Base-by-base conservation (phyloP, 2,329 filamentous ascomycete species). In the Colletotrichum sp. region DNA sequence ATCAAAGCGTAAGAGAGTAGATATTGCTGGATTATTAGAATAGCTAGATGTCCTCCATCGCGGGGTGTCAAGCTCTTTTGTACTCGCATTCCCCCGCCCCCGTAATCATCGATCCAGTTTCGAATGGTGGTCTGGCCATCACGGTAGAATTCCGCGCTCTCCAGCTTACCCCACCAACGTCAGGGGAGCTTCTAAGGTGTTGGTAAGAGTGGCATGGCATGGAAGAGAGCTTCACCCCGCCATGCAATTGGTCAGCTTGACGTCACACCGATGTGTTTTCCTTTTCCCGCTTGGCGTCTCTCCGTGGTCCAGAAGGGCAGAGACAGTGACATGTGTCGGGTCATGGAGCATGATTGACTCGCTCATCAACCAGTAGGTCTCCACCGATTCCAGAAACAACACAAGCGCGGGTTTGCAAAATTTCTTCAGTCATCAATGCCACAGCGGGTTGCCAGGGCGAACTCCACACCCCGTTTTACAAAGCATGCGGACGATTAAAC, bases 161-260 rank as follows among this genome's bases (percentile, higher is more conserved):
- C 5, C 64, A 26, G 13, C 36, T 32, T 71, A 73, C 73, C 70
- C 73, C 73, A 73, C 73, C 59, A 55, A 62, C 28, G 39, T 66
- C 34, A 36, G 6, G 44, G 36, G 18, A 32, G 39, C 44, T 68
- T 44, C 39, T 44, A 71, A 71, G 62, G 59, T 26, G 62, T 44
- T 59, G 67, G 39, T 39, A 67, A 39, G 44, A 28, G 44, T 32
- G 49, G 44, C 60, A 52, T 55, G 26, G 57, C 30, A 59, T 30
- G 44, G 18, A 24, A 49, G 26, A 36, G 34, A 68, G 52, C 62
- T 67, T 62, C 73, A 49, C 57, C 24, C 55, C 24, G 32, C 69
- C 64, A 24, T 52, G 44, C 44, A 60, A 73, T 73, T 69, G 73
- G 70, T 60, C 70, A 73, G 73, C 64, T 76, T 76, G 73, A 76